Base-by-base conservation (phyloP, 768 basidiomycete species). In the Pleurotus tuoliensis region DNA sequence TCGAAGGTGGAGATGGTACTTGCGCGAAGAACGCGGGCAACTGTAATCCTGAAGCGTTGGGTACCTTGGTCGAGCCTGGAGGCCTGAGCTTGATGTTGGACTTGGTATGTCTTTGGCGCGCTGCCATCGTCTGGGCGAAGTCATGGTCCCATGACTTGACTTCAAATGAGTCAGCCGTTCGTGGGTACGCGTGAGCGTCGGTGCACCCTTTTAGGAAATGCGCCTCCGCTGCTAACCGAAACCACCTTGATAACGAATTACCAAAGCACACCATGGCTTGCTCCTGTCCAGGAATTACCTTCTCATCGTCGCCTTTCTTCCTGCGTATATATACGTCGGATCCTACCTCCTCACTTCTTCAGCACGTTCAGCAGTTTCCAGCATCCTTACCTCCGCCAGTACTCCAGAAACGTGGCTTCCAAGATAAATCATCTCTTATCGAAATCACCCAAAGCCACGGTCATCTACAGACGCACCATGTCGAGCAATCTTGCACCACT, bases 401-500 rank as follows among this genome's bases (percentile, higher is more conserved):
- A 34, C 30, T 34, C 9, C 30, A 38, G 41, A 59, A 54, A 38
- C 50, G 41, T 53, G 57, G 57, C 56, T 38, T 64, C 60, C 22
- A 54, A 53, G 38, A 16, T 40, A 30, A 47, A 51, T 15, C 49
- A 16, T n/a, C 9, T 41, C 20, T 20, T 40, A 7, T 39, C 51
- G 24, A 34, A 27, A 9, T 37, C 30, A 34, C 30, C 30, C 8
- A 9, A 2, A 34, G 11, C 30, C 30, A 9, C 11, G 30, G 2
- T 34, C 3, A 34, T 9, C 8, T 3, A 34, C 30, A 16, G 15
- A 20, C 15, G 8, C 39, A 12, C 51, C 24, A 53, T 53, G 51
- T 30, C 57, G 6, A 60, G 61, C 34, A 60, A 60, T 27, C 66
- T 69, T 65, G 58, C 61, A n/a, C 53, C 67, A 39, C 66, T 76